Evolutionary conservation across 108 stramenopile species (phyloP).

Genomic region (Fistulifera solaris): DNA sequence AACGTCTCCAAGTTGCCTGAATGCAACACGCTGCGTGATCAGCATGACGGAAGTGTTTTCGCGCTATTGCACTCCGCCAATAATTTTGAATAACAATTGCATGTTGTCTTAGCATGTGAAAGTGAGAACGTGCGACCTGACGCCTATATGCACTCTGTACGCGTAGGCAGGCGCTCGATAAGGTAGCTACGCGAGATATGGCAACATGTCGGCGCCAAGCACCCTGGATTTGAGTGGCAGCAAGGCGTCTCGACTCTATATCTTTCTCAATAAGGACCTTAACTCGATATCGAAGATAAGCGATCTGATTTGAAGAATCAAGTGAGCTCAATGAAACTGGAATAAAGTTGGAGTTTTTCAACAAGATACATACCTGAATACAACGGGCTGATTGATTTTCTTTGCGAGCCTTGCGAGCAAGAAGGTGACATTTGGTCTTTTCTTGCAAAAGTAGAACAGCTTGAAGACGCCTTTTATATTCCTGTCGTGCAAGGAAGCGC

Average conservation of each 20-base stretch:
- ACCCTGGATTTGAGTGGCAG: conserved; percentile 60
- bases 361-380: neutral
- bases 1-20: no score
- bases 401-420: neutral
- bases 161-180: no score
- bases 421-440: neutral
- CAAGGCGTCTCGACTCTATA: conserved; percentile 24
- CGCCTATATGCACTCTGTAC: no score
- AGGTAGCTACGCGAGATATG: no score
- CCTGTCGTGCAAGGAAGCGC: conserved; percentile 8
- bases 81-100: neutral
- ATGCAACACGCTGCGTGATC: no score
- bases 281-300: neutral
- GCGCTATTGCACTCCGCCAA: neutral
- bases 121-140: neutral
- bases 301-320: neutral
- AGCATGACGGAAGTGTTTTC: no score
- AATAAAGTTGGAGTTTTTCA: neutral
- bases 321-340: neutral
- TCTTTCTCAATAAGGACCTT: conserved; percentile 14
- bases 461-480: neutral
- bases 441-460: neutral
- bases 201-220: conserved; percentile 46
- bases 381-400: neutral
- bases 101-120: neutral